Base-by-base conservation (phyloP, 1,284 basidiomycete species). In the Melanopsichium pennsylvanicum region DNA sequence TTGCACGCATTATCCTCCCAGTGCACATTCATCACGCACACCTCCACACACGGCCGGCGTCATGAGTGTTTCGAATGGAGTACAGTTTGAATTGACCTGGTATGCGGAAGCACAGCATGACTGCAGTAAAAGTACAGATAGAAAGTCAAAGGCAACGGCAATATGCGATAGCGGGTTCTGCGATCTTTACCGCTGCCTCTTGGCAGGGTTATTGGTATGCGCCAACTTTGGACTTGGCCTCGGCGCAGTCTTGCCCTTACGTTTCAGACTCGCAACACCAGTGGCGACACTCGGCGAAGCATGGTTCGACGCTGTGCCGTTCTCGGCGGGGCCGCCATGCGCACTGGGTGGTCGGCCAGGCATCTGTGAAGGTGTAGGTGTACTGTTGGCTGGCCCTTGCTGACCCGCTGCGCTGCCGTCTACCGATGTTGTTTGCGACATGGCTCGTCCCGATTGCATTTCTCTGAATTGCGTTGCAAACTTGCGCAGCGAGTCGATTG, bases 391-490 rank as follows among this genome's bases (percentile, higher is more conserved):
- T 18, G 43, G 8, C 27, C 36, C 21, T 35, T 51, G 56, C 38
- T 39, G 43, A 6, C 19, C 25, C 2, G 29, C 25, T n/a, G 41
- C 57, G 9, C 52, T 27, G n/a, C 34, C 27, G 33, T 50, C 56
- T 33, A 42, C 22, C 16, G 47, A 18, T 6, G 31, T 47, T 18
- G 37, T 50, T 26, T 48, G 50, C 15, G 45, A 18, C 21, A 40
- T 50, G 29, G 48, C 18, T 7, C 64, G 57, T 22, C 47, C 51
- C 10, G 52, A 40, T 26, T 70, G 67, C 43, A 62, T 50, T 4
- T 70, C 68, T 19, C 68, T 38, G 25, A 59, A 70, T 33, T 70
- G 68, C 0, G 58, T 50, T 1, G 68, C 62, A 44, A 71, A 71
- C 26, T 62, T 67, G 37, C 62, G 63, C 47, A 71, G 40, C 26